Conservation (phyloP, 306 rosid genomes). For the Abrus pulchellus region DNA sequence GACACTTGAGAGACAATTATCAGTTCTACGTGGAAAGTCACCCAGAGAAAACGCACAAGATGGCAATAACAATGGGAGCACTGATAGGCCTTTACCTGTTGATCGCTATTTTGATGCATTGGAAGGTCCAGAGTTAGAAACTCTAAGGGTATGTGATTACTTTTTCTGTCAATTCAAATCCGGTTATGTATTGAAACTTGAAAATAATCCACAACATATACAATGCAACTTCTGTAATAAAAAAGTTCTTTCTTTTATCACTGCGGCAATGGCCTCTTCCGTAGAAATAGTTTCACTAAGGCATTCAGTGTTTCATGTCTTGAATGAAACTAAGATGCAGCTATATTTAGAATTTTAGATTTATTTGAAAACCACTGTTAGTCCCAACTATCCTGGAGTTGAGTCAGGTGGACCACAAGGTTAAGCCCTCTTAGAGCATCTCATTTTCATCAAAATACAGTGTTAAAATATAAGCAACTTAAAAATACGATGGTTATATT, state of each 20-base stretch:
- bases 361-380: no score
- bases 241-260: background rate
- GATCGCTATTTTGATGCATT: conserved; percentile 78
- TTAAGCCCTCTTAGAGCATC: no score
- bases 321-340: background rate
- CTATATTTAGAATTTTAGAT: background rate
- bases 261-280: background rate
- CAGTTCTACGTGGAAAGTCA: conserved; percentile 70
- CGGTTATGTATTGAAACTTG: conserved; percentile 8
- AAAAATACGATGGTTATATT: no score
- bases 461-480: no score
- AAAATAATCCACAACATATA: background rate
- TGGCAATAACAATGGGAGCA: conserved; percentile 35
- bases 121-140: conserved; percentile 77
- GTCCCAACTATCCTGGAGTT: no score
- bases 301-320: background rate
- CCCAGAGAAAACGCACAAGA: conserved; percentile 40
- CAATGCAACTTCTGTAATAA: background rate
- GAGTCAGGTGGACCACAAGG: no score
- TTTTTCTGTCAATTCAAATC: background rate
- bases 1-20: conserved; percentile 74
- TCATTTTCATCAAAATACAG: no score
- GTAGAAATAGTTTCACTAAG: background rate
- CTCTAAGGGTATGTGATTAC: conserved; percentile 67
- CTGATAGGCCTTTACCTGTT: conserved; percentile 62